These are phyloP conservation scores for Diaporthe longicolla DNA, from an alignment of 2,329 filamentous ascomycete species.

Conservation along the genomic window DNA sequence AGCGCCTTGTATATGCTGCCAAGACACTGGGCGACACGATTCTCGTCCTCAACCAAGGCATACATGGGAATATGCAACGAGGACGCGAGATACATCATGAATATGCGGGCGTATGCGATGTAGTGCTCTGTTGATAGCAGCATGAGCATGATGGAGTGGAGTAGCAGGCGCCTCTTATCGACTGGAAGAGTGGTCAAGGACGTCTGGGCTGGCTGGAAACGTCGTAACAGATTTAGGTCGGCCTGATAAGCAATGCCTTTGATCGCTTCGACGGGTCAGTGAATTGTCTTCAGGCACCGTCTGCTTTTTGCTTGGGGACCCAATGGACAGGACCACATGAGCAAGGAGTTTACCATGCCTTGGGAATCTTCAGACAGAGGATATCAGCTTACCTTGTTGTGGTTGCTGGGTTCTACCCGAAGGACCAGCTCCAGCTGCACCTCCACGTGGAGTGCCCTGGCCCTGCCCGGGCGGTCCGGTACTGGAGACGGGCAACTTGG, in stretches of 20 bases:
- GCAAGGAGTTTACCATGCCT: too few species aligned
- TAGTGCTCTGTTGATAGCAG: conserved; percentile 85
- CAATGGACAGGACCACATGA: background rate
- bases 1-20: conserved; percentile 80
- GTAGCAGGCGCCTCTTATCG: conserved; percentile 75
- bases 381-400: conserved; percentile 36
- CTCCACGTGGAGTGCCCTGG: conserved; percentile 48
- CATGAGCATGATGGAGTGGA: conserved; percentile 81
- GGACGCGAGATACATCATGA: conserved; percentile 78
- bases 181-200: conserved; percentile 71
- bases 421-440: conserved; percentile 41
- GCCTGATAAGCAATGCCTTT: conserved; percentile 54
- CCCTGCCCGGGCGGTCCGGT: conserved; percentile 47
- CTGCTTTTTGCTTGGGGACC: background rate
- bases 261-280: conserved; percentile 46
- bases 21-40: conserved; percentile 80
- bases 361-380: background rate
- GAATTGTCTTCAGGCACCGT: background rate
- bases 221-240: conserved; percentile 61
- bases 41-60: conserved; percentile 78
- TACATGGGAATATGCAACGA: conserved; percentile 78
- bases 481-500: conserved; percentile 54
- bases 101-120: conserved; percentile 77
- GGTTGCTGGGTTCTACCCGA: conserved; percentile 34
- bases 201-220: conserved; percentile 73